Base-by-base conservation (phyloP, 192 early-diverging fungal species). In the Piromyces sp. region DNA sequence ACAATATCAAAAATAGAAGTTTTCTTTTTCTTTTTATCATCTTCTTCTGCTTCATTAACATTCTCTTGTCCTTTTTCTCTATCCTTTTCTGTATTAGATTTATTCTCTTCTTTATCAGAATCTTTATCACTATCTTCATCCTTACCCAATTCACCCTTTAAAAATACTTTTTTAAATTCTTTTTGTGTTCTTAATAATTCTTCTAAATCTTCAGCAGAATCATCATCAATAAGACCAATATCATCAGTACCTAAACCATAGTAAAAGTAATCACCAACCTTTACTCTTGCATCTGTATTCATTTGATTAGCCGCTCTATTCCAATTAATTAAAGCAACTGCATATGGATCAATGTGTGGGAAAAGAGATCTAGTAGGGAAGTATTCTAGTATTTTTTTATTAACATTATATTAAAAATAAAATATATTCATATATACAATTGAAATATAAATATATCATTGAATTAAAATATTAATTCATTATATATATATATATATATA, bases 231-330 rank as follows among this genome's bases (percentile, higher is more conserved):
- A 51, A 51, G 42, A 22, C 42, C 42, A 51, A 51, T 51, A 51
- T 30, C 36, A 51, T 78, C 82, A 15, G 88, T 88, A 42, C 95
- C 95, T 79, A 93, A 89, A 1, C 97, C 97, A 80, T 94, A 87
- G 83, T 89, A 97, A 83, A 95, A 96, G 86, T 96, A 94, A 85
- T 98, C 97, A 17, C 96, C 97, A 86, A 95, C 93, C 82, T 96
- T 95, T 28, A 96, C 92, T 19, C 95, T 88, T 38, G 96, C 93
- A 83, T 98, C 95, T 0, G 93, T 88, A 87, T 96, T 95, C 42
- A 92, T 91, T 81, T 97, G 96, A 83, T 96, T 97, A 13, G 96
- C 96, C 0, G 97, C 95, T 14, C 97, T 91, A 42, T 93, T 96
- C 96, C 96, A 99, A 83, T 96, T 93, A 26, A 92, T 90, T 38